Evolutionary conservation across 1,139 yeast genomes (phyloP), one percentile per base, ranked within the genome.

Genomic region (Kluyveromyces marxianus): DNA sequence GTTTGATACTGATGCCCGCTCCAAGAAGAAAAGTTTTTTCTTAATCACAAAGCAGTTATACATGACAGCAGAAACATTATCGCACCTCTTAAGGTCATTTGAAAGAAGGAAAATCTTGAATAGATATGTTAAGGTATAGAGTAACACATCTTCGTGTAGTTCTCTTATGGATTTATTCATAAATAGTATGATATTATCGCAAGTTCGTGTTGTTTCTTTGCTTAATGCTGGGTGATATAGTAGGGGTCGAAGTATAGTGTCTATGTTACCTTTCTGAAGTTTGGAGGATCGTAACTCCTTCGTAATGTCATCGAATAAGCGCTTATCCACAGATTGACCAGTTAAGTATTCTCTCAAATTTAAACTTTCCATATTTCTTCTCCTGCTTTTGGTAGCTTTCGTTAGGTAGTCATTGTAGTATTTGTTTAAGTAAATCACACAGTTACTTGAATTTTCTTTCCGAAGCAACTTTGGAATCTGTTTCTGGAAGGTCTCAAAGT

Each of bases 21-120:
- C 45, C 5, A 57, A 34, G 26, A 50, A 52, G 0, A 37, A 35
- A 7, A 43, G 36, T 10, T 50, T 49, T 35, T 47, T 55, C 7
- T 42, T 44, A 7, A 50, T 47, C 4, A 60, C 50, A 29, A 56
- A 60, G 7, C 52, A 45, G 45, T 66, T 66, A 38, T 60, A 66
- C 8, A 59, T 47, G 21, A 67, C 50, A 44, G 62, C 67, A 3
- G 64, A 56, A 3, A 68, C 46, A 46, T 66, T 67, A 8, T 52
- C 51, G 26, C 65, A 33, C 43, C 69, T 55, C 45, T 63, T 62
- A 25, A 39, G 43, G 26, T 65, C 67, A 4, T 48, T 37, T 7
- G 41, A 39, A 25, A 45, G 44, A 5, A 55, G 39, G 41, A 60
- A 55, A 37, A 49, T 48, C 6, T 54, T 51, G 25, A 50, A 42